Percentiles rank a stretch among this genome's conserved stretches.
Conservation (phyloP, 2,329 filamentous ascomycete genomes). For the Aspergillus cejpii region DNA sequence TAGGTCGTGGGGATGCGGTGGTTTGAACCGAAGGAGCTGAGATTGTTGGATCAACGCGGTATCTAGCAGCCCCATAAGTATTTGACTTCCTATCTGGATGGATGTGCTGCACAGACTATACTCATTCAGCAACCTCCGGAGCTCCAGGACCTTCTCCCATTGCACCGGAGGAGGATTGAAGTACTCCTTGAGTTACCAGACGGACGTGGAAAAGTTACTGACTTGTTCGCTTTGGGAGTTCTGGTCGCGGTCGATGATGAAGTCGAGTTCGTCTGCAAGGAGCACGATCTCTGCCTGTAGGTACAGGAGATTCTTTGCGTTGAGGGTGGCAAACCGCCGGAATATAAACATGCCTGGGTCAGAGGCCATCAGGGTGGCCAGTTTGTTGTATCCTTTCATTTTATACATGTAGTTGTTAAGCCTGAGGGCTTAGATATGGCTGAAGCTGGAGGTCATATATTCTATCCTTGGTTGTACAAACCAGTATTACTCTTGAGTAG, state of each 20-base stretch:
- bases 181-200: slow-evolving; percentile 5
- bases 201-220: neutral
- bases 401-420: too few relatives aligned
- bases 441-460: too few relatives aligned
- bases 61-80: slow-evolving; percentile 2
- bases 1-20: slow-evolving; percentile 4
- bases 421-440: too few relatives aligned
- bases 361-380: slow-evolving; percentile 5
- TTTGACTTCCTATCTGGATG: neutral
- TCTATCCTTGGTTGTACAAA: too few relatives aligned
- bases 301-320: slow-evolving; percentile 9
- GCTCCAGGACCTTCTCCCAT: slow-evolving; percentile 8
- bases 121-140: slow-evolving; percentile 7
- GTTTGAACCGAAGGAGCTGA: slow-evolving; percentile 3
- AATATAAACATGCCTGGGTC: slow-evolving; percentile 6
- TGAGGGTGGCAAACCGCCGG: slow-evolving; percentile 8
- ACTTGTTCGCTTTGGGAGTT: neutral
- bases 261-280: slow-evolving; percentile 3
- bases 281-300: slow-evolving; percentile 8
- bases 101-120: slow-evolving; percentile 7
- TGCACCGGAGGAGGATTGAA: neutral
- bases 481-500: too few relatives aligned
- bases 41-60: slow-evolving; percentile 8
- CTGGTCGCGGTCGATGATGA: slow-evolving; percentile 3
- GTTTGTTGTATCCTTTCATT: slow-evolving; percentile 9